Evolutionary conservation across 2,329 filamentous ascomycete genomes (phyloP).

Genomic region (Pseudogymnoascus sp.): DNA sequence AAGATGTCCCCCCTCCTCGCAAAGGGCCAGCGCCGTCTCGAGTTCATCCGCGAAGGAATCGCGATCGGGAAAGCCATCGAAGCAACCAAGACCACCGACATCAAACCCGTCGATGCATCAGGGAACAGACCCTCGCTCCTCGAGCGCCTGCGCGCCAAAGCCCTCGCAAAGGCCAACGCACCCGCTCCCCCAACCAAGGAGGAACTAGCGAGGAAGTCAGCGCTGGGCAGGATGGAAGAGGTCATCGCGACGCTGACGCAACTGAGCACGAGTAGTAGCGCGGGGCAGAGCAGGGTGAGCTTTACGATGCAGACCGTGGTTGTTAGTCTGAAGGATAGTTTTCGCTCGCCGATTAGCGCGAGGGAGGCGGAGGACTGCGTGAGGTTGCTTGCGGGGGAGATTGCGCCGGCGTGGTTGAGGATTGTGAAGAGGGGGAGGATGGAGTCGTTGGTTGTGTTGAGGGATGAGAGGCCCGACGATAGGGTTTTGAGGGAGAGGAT

Average conservation of each 20-base stretch:
- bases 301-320: conserved; percentile 57
- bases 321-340: conserved; percentile 59
- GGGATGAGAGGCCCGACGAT: conserved; percentile 23
- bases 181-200: conserved; percentile 40
- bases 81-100: conserved; percentile 23
- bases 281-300: conserved; percentile 48
- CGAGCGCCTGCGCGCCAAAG: conserved; percentile 67
- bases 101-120: conserved; percentile 10
- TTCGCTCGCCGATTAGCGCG: conserved; percentile 38
- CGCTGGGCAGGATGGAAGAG: conserved; percentile 59
- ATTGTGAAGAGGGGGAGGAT: conserved; percentile 36
- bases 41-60: conserved; percentile 58
- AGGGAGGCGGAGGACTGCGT: conserved; percentile 40
- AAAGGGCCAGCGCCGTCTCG: conserved; percentile 61
- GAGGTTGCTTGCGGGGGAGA: conserved; percentile 36
- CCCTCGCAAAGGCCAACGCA: conserved; percentile 40
- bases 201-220: conserved; percentile 52
- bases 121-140: conserved; percentile 56
- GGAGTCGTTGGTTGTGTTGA: conserved; percentile 37
- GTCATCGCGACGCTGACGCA: conserved; percentile 60
- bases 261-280: conserved; percentile 46
- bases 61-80: conserved; percentile 26
- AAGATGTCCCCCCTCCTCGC: conserved; percentile 49
- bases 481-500: conserved; percentile 18
- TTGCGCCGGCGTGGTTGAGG: conserved; percentile 41